A percentile compares a stretch with the other conserved stretches of the same genome.
phyloP scores from a whole-genome alignment of 768 basidiomycete genomes.

The Leccinum pellstonianum region DNA sequence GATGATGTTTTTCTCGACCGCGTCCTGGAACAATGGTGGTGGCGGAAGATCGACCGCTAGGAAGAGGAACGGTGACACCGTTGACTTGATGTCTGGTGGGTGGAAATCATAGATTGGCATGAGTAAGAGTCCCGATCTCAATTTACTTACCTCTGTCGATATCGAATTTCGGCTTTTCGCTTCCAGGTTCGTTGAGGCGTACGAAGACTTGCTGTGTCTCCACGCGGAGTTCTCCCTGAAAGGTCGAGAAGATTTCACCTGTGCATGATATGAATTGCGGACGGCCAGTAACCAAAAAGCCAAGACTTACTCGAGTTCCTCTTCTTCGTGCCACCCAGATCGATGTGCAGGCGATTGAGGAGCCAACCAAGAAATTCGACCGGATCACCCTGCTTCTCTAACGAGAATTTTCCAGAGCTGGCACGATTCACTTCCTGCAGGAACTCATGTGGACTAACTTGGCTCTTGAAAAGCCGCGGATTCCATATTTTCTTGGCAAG shows the following conservation, averaged over 20 bases:
- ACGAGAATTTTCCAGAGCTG: conserved; percentile 85
- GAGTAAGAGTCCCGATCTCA: conserved; percentile 4
- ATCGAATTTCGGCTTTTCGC: conserved; percentile 87
- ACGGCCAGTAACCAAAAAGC: conserved; percentile 13
- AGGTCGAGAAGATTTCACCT: conserved; percentile 91
- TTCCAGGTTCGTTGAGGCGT: conserved; percentile 70
- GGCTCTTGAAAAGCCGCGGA: conserved; percentile 92
- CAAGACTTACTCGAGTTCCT: conserved; percentile 75
- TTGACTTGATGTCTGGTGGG: conserved; percentile 75
- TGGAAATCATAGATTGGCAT: conserved; percentile 24
- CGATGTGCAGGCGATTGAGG: conserved; percentile 88
- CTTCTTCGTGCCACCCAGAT: conserved; percentile 93
- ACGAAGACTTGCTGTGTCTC: conserved; percentile 93
- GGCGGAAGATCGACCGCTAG: conserved; percentile 95
- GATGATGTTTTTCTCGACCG: conserved; percentile 97
- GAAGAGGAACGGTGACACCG: conserved; percentile 90
- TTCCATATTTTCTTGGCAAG: conserved; percentile 97
- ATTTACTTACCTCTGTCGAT: conserved; percentile 78
- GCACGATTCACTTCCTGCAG: conserved; percentile 93
- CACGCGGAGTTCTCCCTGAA: conserved; percentile 90
- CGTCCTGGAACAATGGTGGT: conserved; percentile 95
- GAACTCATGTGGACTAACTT: conserved; percentile 99
- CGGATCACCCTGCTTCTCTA: conserved; percentile 95
- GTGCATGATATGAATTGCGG: conserved; percentile 19
- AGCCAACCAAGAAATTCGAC: conserved; percentile 96